These are phyloP conservation scores for Camelina sativa DNA, from an alignment of 345 rosid genomes.

Conservation along the genomic window DNA sequence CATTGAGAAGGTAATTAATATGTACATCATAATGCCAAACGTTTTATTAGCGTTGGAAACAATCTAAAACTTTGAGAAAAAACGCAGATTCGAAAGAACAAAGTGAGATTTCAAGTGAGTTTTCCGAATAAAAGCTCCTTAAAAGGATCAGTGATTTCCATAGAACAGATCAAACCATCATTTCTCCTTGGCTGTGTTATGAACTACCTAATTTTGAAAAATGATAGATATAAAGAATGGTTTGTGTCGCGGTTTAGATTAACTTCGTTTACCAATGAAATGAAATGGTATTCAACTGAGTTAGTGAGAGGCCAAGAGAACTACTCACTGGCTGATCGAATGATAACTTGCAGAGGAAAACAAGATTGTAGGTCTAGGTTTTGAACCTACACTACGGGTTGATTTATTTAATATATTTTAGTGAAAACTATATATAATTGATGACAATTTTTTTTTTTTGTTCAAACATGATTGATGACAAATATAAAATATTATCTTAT, in stretches of 20 bases:
- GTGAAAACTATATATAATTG: too few relatives aligned
- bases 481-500: too few relatives aligned
- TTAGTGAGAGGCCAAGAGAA: constrained; percentile 58
- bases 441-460: too few relatives aligned
- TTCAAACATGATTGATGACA: too few relatives aligned
- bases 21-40: background rate
- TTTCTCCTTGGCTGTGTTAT: constrained; percentile 79
- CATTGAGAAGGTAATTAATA: constrained; percentile 55
- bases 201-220: constrained; percentile 61
- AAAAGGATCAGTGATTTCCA: constrained; percentile 53
- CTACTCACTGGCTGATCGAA: constrained; percentile 62
- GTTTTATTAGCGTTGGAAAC: background rate
- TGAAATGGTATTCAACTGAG: constrained; percentile 90
- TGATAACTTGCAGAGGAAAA: constrained; percentile 57
- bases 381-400: too few relatives aligned
- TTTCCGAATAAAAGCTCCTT: constrained; percentile 47
- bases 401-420: too few relatives aligned
- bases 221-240: constrained; percentile 62
- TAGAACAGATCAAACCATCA: constrained; percentile 49
- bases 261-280: constrained; percentile 79
- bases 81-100: constrained; percentile 61
- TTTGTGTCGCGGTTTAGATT: constrained; percentile 65
- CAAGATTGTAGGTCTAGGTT: constrained; percentile 33
- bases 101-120: constrained; percentile 36
- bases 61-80: background rate